Conservation (phyloP, 2,329 filamentous ascomycete genomes). For the Eutypella sp. region DNA sequence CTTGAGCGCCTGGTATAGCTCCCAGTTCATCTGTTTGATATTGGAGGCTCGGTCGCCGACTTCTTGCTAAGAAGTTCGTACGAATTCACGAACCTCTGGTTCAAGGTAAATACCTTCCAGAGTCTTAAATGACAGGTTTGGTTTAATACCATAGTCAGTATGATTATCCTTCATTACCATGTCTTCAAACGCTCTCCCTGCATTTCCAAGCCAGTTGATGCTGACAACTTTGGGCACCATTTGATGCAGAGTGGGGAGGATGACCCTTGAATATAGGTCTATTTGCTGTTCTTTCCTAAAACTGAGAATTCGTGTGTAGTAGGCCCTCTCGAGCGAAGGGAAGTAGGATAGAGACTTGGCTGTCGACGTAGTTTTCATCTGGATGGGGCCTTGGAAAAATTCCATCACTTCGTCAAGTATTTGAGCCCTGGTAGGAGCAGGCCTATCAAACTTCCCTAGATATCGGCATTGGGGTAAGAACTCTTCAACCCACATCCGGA, state of each 20-base stretch:
- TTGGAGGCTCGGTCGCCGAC: background rate
- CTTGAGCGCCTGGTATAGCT: background rate
- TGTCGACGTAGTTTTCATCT: background rate
- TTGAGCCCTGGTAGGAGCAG: background rate
- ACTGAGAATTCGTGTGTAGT: background rate
- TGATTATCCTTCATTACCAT: background rate
- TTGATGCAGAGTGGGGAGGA: background rate
- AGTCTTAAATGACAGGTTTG: background rate
- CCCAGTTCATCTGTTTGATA: background rate
- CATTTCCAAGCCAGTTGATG: background rate
- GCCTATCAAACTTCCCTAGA: background rate
- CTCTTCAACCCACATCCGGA: background rate
- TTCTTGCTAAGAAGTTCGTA: background rate
- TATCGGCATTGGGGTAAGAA: background rate
- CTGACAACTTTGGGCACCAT: background rate
- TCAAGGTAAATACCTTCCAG: background rate
- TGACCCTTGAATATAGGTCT: background rate
- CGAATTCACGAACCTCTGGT: background rate
- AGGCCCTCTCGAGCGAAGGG: background rate
- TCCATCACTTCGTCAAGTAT: background rate
- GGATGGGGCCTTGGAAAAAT: background rate
- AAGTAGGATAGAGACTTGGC: background rate
- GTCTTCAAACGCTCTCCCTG: background rate
- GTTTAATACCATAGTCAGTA: background rate
- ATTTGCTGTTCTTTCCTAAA: background rate